Base-by-base conservation (phyloP, 148 eudicot genomes). In the Chenopodium suecicum region DNA sequence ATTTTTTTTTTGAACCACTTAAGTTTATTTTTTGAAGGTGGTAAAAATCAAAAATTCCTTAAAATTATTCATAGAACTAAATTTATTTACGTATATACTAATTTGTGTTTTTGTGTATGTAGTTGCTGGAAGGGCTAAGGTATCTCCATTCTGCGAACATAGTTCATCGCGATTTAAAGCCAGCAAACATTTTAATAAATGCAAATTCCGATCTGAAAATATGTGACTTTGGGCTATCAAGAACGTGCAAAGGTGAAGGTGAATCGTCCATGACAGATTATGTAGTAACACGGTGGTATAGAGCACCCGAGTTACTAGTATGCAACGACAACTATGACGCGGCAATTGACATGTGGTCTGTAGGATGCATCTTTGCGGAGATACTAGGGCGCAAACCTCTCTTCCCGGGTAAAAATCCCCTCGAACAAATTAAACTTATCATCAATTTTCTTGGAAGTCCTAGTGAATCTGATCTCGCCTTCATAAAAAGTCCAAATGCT, bases 151-250 rank as follows among this genome's bases (percentile, higher is more conserved):
- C 80, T 0, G 37, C 71, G 0, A 63, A 77, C 71, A 77, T 77
- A 32, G 10, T 77, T 23, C 80, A 77, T 54, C 80, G 80, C 5
- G 72, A 77, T 23, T 22, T 77, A 4, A 77, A 64, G 20, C 80
- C 72, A 20, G 27, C 13, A 12, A 77, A 77, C 4, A 52, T 77
- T 8, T 56, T 77, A 0, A 13, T 64, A n/a, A 77, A 77, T 54
- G 71, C 54, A 4, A 65, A 77, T 4, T 37, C 34, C 1, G 72
- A 65, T 31, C 22, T 77, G 9, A 77, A 77, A 50, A 77, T 77
- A 77, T 77, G 80, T 22, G 80, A 77, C 41, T 77, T 77, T 5
- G 80, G 80, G 10, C 70, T 77, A 0, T 31, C 80, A 20, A 76
- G 79, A 34, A 62, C 79, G 10, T 29, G n/a, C 17, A 60, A 32